Base-by-base conservation (phyloP, 2,329 filamentous ascomycete species). In the Cordyceps cicadae region DNA sequence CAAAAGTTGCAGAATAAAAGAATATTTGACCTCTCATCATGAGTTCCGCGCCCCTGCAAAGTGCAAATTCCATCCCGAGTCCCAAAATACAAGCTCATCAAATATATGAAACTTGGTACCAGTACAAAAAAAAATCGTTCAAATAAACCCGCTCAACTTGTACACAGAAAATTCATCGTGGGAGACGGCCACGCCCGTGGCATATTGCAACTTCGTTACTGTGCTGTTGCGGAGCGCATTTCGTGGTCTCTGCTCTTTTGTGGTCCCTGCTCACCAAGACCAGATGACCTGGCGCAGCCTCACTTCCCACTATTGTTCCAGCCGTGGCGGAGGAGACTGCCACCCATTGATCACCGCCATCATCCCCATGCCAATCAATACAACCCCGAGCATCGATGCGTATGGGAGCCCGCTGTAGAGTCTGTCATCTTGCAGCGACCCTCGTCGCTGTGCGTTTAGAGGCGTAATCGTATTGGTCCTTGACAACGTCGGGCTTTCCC, bases 261-360 rank as follows among this genome's bases (percentile, higher is more conserved):
- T 32, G 15, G 21, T 29, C 15, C 0, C 11, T 7, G 37, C 56
- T 32, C 14, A 11, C 45, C 4, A 59, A 53, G 8, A 26, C 46
- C 14, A 17, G 34, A 14, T n/a, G 34, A 14, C 34, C 34, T 37
- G 34, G 19, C 24, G 41, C 14, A 41, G 26, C 46, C 14, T 29
- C 62, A n/a, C 46, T n/a, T 37, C 62, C 70, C 5, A 37, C 24
- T 54, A 74, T 68, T 68, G 67, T 61, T 75, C 72, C 53, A 71
- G 56, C 24, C 66, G 67, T 4, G 72, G 65, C 45, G 74, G 68
- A 56, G 72, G 67, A 24, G 69, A 46, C 67, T 91, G 88, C 89
- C 89, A 93, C 56, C 88, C 87, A 69, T 94, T 94, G 66, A 94
- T 80, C 73, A 92, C 92, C 48, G 88, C 89, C 90, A 94, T 94